Evolutionary conservation across 2,329 filamentous ascomycete genomes (phyloP).

Genomic region (Ophiostoma perfectum): DNA sequence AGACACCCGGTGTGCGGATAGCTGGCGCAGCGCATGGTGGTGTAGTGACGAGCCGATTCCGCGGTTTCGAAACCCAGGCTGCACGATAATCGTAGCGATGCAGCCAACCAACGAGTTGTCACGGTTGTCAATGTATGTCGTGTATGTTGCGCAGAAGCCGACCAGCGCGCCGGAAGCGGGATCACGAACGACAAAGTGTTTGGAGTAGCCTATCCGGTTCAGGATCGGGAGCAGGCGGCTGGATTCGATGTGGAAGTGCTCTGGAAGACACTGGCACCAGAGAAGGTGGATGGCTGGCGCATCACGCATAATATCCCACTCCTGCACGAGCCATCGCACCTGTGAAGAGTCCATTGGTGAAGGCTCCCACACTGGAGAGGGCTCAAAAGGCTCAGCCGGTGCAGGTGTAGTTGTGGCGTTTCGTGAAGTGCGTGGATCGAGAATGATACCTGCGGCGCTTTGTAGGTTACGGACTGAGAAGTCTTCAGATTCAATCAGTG

Average conservation of each 20-base stretch:
- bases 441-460: constrained; percentile 48
- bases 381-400: constrained; percentile 21
- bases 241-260: constrained; percentile 43
- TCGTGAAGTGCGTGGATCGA: constrained; percentile 30
- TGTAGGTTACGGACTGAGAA: constrained; percentile 46
- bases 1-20: constrained; percentile 46
- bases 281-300: constrained; percentile 40
- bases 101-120: constrained; percentile 51
- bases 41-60: constrained; percentile 53
- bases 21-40: constrained; percentile 44
- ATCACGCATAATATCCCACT: constrained; percentile 39
- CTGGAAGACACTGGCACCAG: constrained; percentile 44
- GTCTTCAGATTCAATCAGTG: constrained; percentile 46
- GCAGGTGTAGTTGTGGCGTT: constrained; percentile 19
- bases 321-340: constrained; percentile 40
- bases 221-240: constrained; percentile 44
- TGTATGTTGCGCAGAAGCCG: constrained; percentile 57
- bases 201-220: constrained; percentile 50
- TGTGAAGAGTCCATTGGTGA: constrained; percentile 31
- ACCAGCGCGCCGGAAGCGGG: constrained; percentile 41
- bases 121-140: constrained; percentile 50
- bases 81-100: constrained; percentile 50
- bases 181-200: constrained; percentile 53
- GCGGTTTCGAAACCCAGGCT: constrained; percentile 41
- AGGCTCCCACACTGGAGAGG: neutral